Evolutionary conservation across 1,139 yeast species (phyloP), one percentile per base, ranked within the genome.

Genomic region (Scheffersomyces lignicola): DNA sequence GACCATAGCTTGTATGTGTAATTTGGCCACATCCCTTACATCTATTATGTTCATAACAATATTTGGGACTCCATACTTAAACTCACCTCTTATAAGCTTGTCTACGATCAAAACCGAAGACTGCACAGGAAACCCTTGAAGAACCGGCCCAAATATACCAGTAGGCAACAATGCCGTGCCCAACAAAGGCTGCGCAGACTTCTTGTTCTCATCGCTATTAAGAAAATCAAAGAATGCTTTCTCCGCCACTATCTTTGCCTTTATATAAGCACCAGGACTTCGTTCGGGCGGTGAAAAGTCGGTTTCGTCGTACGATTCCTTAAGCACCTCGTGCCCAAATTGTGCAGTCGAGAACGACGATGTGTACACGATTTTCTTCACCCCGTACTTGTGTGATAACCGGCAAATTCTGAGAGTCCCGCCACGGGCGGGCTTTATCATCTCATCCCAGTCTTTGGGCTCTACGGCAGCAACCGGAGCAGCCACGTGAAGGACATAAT

Each of bases 181-280:
- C 4, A 41, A 34, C 9, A 45, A 43, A 5, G 38, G 33, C 7
- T 42, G 35, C 15, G 37, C 15, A 2, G 35, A 27, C n/a, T 24
- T 31, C 10, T 24, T 25, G 18, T 42, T 43, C 14, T 35, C 45
- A 10, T 36, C 35, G 16, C 39, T 29, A 5, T 62, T 49, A 21
- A 71, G 54, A 41, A 73, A 78, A 3, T 74, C 69, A 80, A 84
- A 75, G 2, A 78, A 81, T 2, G 76, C 72, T 40, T 54, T 52
- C 49, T 58, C 63, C 7, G 62, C 62, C 44, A 52, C 51, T 32
- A 57, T 54, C 42, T 67, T 67, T 10, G 69, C 62, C 0, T 34
- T 32, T 18, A 48, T 31, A 16, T 31, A 44, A 14, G 45, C 44
- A 45, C 48, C 45, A 17, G 47, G 46, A 6, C 10, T n/a, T 9